Base-by-base conservation (phyloP, 169 alveolate genomes). In the Plasmodium relictum region DNA sequence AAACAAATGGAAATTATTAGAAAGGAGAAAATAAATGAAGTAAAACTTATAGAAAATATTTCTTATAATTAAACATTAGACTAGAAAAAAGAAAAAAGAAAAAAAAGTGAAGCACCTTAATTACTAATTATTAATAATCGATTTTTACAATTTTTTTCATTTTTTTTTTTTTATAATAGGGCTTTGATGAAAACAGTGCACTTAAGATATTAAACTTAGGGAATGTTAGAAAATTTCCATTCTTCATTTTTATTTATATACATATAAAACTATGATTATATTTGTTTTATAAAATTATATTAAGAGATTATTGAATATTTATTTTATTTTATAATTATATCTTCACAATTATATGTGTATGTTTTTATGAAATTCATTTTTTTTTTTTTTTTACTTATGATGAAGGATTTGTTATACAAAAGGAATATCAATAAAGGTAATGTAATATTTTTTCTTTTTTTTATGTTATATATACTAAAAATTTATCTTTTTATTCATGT, bases 141-240 rank as follows among this genome's bases (percentile, higher is more conserved):
- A 14, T 14, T 20, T 31, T 20, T 56, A 24, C 41, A 66, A 45
- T 56, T 48, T 42, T 59, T 3, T 50, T 18, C 31, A 26, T 58
- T 41, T 65, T 31, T 48, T 14, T 59, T 10, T 31, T 18, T 66
- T 20, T 41, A 20, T 37, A 59, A 48, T 68, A 83, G 91, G 83
- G 54, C 6, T 69, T 31, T 18, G 91, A 83, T 52, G 85, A 83
- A 48, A 66, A 39, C 20, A 58, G 45, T 12, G 91, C 91, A 14
- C 16, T 83, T 66, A 54, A 68, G 42, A 83, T 83, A 37, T 37
- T 83, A 56, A 68, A 83, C 31, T 22, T 83, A 39, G 80, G 71
- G 37, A 68, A 69, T 54, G 91, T 83, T 41, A 12, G 91, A 39
- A 45, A 78, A 42, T 31, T 31, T 31, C 1, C 3, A 14, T 58